phyloP scores from a whole-genome alignment of 2,329 filamentous ascomycete species.

The Colletotrichum tamarilloi region DNA sequence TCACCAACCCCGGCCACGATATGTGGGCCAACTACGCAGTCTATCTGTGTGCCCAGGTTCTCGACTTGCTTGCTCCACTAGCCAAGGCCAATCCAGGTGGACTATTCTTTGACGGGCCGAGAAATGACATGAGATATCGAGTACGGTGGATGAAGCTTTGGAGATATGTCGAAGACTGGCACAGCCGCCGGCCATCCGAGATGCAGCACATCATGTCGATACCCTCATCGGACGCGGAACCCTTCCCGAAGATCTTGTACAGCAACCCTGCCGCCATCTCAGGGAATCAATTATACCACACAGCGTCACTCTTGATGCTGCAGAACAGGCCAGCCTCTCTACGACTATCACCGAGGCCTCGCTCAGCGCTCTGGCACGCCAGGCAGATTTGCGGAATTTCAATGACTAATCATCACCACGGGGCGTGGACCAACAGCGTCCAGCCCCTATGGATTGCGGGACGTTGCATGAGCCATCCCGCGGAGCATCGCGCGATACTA shows the following conservation, averaged over 20 bases:
- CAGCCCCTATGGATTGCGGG: slow-evolving; percentile 69
- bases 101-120: slow-evolving; percentile 45
- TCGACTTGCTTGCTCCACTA: slow-evolving; percentile 49
- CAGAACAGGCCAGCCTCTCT: slow-evolving; percentile 50
- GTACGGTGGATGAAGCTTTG: slow-evolving; percentile 60
- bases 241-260: slow-evolving; percentile 65
- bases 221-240: slow-evolving; percentile 45
- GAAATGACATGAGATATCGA: slow-evolving; percentile 19
- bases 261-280: slow-evolving; percentile 66
- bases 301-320: slow-evolving; percentile 63
- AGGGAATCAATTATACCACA: slow-evolving; percentile 68
- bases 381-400: slow-evolving; percentile 67
- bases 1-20: slow-evolving; percentile 51
- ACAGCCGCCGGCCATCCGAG: slow-evolving; percentile 56
- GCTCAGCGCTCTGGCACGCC: slow-evolving; percentile 65
- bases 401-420: slow-evolving; percentile 64
- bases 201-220: slow-evolving; percentile 57
- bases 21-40: slow-evolving; percentile 71
- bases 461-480: slow-evolving; percentile 61
- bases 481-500: slow-evolving; percentile 52
- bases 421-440: slow-evolving; percentile 67
- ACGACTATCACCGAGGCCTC: slow-evolving; percentile 35
- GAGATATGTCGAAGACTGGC: slow-evolving; percentile 62
- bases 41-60: slow-evolving; percentile 62
- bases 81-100: slow-evolving; percentile 55